Conservation (phyloP, 352 stramenopile species). For the Globisporangium camurandrum region DNA sequence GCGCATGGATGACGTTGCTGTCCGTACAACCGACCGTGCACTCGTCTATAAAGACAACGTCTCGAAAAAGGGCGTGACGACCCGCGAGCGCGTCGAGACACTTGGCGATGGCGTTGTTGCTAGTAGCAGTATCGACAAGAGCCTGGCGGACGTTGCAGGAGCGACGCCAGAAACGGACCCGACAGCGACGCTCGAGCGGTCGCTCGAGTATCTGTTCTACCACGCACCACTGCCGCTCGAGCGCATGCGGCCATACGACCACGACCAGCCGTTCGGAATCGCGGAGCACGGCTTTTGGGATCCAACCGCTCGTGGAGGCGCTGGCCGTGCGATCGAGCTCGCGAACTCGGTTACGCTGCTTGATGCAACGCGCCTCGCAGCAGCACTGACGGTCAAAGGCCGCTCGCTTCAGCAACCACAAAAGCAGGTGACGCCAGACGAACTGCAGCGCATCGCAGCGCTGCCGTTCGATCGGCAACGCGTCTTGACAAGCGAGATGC, state of each 20-base stretch:
- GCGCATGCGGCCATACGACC: constrained; percentile 18
- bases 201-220: constrained; percentile 83
- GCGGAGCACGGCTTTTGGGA: constrained; percentile 67
- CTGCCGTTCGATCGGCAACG: constrained; percentile 17
- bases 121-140: background rate
- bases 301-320: constrained; percentile 36
- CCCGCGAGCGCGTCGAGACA: constrained; percentile 19
- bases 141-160: background rate
- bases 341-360: constrained; percentile 69
- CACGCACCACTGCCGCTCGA: constrained; percentile 40
- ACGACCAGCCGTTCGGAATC: constrained; percentile 50
- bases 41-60: constrained; percentile 70
- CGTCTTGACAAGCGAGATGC: constrained; percentile 28
- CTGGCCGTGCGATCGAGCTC: constrained; percentile 57
- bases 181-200: constrained; percentile 34
- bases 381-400: constrained; percentile 17
- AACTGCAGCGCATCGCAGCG: constrained; percentile 12
- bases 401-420: constrained; percentile 15
- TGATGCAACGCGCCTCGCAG: constrained; percentile 28
- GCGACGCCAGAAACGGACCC: constrained; percentile 1
- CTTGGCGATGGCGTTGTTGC: constrained; percentile 1
- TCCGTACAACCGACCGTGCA: constrained; percentile 46
- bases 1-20: constrained; percentile 72
- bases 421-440: constrained; percentile 11
- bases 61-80: constrained; percentile 66